Conservation (phyloP, 441 rosid species). For the Corymbia citriodora region DNA sequence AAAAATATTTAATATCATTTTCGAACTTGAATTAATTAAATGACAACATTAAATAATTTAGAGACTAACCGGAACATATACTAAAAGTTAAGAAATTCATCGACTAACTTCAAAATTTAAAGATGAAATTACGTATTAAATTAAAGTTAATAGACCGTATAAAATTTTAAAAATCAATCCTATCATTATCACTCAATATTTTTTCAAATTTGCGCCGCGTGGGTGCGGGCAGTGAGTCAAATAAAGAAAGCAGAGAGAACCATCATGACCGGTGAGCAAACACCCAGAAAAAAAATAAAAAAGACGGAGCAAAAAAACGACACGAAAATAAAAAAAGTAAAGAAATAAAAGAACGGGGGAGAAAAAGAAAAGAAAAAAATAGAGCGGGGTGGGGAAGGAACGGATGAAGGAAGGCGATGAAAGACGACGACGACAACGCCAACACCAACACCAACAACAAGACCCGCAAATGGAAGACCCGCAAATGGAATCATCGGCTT, state of each 20-base stretch:
- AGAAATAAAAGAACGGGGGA: too few species aligned
- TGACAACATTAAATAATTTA: too few species aligned
- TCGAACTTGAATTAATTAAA: too few species aligned
- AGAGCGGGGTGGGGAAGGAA: neutral
- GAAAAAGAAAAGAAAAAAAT: too few species aligned
- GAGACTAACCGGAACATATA: rapidly evolving
- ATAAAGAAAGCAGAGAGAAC: neutral
- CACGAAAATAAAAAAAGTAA: neutral
- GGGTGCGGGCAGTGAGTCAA: neutral
- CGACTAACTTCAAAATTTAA: too few species aligned
- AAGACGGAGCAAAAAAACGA: too few species aligned
- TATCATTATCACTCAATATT: too few species aligned
- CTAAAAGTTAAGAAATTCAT: too few species aligned
- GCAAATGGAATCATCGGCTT: neutral
- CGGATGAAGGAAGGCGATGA: neutral
- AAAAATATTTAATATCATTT: too few species aligned
- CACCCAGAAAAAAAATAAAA: neutral
- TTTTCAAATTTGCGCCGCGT: neutral
- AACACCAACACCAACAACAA: neutral
- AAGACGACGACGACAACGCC: neutral
- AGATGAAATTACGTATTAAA: too few species aligned
- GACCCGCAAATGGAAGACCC: too few species aligned
- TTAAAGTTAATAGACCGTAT: too few species aligned
- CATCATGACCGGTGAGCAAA: neutral
- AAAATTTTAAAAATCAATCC: neutral